Percentiles rank a stretch among this genome's conserved stretches.
These are phyloP conservation scores for Vaccinium darrowii DNA, from an alignment of 148 eudicot species.

Conservation along the genomic window DNA sequence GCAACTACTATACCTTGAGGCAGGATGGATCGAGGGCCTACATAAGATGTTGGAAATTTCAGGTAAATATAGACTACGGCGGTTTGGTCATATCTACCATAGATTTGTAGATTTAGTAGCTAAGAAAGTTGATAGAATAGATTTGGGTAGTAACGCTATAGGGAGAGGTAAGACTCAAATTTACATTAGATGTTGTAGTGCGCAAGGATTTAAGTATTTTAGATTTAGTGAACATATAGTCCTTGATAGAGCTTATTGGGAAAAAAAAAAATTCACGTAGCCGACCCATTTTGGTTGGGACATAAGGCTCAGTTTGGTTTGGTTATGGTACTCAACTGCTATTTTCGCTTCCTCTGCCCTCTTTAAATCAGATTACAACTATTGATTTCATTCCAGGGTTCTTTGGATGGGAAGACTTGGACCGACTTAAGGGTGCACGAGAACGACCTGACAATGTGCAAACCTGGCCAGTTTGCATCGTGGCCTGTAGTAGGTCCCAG, in stretches of 20 bases:
- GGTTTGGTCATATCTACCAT: too few species aligned
- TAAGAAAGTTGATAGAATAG: too few species aligned
- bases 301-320: too few species aligned
- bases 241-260: too few species aligned
- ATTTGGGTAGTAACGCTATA: too few species aligned
- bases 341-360: neutral
- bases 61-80: constrained; percentile 37
- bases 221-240: too few species aligned
- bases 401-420: constrained; percentile 79
- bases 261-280: too few species aligned
- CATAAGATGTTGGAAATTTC: constrained; percentile 75
- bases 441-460: constrained; percentile 75
- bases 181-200: too few species aligned
- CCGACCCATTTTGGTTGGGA: too few species aligned
- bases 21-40: constrained; percentile 88
- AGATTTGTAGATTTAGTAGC: too few species aligned
- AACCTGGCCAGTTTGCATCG: constrained; percentile 87
- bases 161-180: too few species aligned
- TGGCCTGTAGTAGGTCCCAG: constrained; percentile 69
- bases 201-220: too few species aligned
- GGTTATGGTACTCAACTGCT: neutral
- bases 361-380: neutral
- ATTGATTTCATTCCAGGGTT: constrained; percentile 53
- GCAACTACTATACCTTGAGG: constrained; percentile 87
- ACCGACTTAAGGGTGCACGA: constrained; percentile 72